These are phyloP conservation scores for Cicer pinnatifidum DNA, from an alignment of 306 rosid genomes.

Conservation along the genomic window DNA sequence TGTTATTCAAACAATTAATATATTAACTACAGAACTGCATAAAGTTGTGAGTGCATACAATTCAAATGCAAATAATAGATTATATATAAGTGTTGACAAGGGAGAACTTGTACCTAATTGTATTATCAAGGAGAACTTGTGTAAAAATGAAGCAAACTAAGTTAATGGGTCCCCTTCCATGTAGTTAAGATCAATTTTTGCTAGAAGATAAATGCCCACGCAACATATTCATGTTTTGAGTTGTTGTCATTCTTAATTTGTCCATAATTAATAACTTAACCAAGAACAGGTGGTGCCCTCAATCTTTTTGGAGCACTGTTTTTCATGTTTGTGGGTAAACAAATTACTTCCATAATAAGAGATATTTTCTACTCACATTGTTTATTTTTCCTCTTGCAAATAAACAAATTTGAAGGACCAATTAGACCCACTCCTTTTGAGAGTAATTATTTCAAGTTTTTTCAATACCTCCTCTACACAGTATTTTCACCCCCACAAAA, in stretches of 20 bases:
- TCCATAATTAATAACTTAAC: background rate
- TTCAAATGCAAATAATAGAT: too few relatives aligned
- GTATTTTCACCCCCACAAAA: too few relatives aligned
- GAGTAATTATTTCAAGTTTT: too few relatives aligned
- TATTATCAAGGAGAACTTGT: background rate
- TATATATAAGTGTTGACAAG: background rate
- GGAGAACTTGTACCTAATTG: slow-evolving; percentile 12
- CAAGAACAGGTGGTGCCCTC: background rate
- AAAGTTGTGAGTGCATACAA: too few relatives aligned
- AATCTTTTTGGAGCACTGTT: background rate
- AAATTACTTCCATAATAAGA: too few relatives aligned
- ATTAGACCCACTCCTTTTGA: too few relatives aligned
- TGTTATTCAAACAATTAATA: too few relatives aligned
- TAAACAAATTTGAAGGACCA: too few relatives aligned
- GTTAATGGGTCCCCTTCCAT: background rate
- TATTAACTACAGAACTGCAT: too few relatives aligned
- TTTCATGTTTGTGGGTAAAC: background rate
- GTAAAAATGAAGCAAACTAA: slow-evolving; percentile 32
- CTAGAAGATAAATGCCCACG: background rate
- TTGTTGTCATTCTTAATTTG: background rate
- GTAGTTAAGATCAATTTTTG: background rate
- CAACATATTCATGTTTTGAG: background rate
- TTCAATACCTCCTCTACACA: too few relatives aligned
- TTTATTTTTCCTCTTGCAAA: too few relatives aligned
- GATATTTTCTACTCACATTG: too few relatives aligned